phyloP scores from a whole-genome alignment of 2,329 filamentous ascomycete genomes.

The Microsporum ferrugineum region DNA sequence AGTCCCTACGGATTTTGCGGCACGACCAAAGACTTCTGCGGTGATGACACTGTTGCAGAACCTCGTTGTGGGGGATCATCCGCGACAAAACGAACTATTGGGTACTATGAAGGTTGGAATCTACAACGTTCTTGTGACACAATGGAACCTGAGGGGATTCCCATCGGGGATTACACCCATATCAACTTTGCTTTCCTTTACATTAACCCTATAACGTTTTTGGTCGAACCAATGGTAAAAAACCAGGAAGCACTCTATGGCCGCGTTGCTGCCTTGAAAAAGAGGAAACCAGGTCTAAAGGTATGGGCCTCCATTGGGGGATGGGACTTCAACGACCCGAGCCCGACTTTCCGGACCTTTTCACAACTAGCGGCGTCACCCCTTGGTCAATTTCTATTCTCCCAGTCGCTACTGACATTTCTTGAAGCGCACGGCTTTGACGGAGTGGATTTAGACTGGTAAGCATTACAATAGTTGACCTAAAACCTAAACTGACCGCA shows the following conservation, averaged over 20 bases:
- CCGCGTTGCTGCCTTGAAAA: constrained; percentile 26
- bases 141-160: not conserved
- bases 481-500: too few species aligned
- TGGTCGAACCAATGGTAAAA: constrained; percentile 16
- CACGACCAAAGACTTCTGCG: not conserved
- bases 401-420: constrained; percentile 6
- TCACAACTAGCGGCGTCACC: constrained; percentile 1
- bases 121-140: constrained; percentile 14
- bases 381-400: not conserved
- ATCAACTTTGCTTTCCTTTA: constrained; percentile 31
- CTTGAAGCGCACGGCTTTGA: constrained; percentile 10
- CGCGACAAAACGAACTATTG: constrained; percentile 15
- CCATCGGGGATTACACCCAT: constrained; percentile 14
- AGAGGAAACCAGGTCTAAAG: constrained; percentile 16
- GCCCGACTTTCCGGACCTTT: constrained; percentile 13
- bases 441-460: constrained; percentile 14
- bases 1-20: not conserved
- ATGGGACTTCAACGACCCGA: constrained; percentile 19
- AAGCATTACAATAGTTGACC: too few species aligned
- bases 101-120: constrained; percentile 29
- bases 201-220: constrained; percentile 27
- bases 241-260: constrained; percentile 12
- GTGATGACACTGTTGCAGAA: not conserved
- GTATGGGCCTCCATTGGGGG: constrained; percentile 19
- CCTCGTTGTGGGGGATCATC: not conserved